phyloP scores from a whole-genome alignment of 352 stramenopile species.

The Phytopythium litorale region DNA sequence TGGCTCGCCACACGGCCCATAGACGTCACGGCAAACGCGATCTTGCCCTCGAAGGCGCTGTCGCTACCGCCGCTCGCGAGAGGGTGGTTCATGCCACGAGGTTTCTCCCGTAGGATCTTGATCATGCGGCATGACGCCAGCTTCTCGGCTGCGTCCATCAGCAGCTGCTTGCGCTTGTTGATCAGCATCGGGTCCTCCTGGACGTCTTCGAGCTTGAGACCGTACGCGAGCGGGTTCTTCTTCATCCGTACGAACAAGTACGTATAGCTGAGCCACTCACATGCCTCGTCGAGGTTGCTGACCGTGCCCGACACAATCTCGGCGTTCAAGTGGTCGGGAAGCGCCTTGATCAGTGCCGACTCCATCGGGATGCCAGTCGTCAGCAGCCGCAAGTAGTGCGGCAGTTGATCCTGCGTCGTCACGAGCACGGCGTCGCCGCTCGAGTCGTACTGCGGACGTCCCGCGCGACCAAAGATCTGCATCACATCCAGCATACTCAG shows the following conservation, averaged over 20 bases:
- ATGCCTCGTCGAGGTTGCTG: conserved; percentile 95
- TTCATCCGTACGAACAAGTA: conserved; percentile 99
- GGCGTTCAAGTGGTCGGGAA: conserved; percentile 99
- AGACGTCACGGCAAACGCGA: conserved; percentile 92
- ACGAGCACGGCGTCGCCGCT: conserved; percentile 98
- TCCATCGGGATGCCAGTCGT: conserved; percentile 97
- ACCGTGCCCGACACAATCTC: conserved; percentile 99
- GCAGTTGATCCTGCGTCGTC: conserved; percentile 92
- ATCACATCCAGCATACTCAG: conserved; percentile 99
- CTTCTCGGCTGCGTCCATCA: conserved; percentile 76
- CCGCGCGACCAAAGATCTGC: conserved; percentile 99
- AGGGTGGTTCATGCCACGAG: conserved; percentile 13
- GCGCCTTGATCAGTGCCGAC: conserved; percentile 96
- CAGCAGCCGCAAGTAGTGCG: conserved; percentile 95
- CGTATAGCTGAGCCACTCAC: conserved; percentile 97
- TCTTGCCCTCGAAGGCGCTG: conserved; percentile 35
- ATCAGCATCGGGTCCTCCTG: conserved; percentile 89
- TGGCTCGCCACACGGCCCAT: conserved; percentile 97
- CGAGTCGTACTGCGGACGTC: conserved; percentile 99
- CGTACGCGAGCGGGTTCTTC: conserved; percentile 98
- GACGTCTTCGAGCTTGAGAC: conserved; percentile 92
- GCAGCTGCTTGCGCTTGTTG: conserved; percentile 50
- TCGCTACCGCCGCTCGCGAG: conserved; percentile 4
- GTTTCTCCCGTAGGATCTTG: conserved; percentile 68
- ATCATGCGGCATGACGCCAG: conserved; percentile 80